These are phyloP conservation scores for Takashimella koratensis DNA, from an alignment of 1,284 basidiomycete species.

Conservation along the genomic window DNA sequence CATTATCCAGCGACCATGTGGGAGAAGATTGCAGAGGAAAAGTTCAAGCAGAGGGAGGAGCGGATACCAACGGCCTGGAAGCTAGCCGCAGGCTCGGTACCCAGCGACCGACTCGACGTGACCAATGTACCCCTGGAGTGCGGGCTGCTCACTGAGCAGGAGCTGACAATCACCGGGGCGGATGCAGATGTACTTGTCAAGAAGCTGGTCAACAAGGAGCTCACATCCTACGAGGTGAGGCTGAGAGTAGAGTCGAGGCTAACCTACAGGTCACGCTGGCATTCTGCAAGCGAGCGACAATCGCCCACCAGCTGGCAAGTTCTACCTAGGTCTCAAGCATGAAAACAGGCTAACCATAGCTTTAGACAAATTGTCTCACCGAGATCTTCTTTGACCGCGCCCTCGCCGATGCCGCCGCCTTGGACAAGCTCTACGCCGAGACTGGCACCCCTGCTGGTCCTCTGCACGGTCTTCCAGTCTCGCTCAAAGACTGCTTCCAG, in stretches of 20 bases:
- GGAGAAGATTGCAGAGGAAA: background rate
- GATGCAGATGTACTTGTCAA: constrained; percentile 2
- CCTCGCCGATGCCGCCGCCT: constrained; percentile 38
- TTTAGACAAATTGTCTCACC: constrained; percentile 48
- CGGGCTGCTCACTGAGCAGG: constrained; percentile 57
- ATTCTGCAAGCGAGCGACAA: constrained; percentile 70
- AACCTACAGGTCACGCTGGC: constrained; percentile 36
- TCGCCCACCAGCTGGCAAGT: constrained; percentile 74
- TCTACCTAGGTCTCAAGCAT: too few species aligned
- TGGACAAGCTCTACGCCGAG: constrained; percentile 46
- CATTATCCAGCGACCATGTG: background rate
- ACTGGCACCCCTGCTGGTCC: constrained; percentile 48
- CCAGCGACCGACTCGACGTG: constrained; percentile 50
- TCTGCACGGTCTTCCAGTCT: constrained; percentile 54
- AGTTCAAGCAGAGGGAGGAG: background rate
- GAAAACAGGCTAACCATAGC: background rate
- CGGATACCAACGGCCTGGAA: background rate
- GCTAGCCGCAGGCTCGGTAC: background rate
- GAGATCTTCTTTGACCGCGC: constrained; percentile 50
- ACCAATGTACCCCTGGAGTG: constrained; percentile 55
- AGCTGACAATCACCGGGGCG: constrained; percentile 55
- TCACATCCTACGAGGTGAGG: background rate
- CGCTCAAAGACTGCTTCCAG: constrained; percentile 40
- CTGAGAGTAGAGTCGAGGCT: background rate
- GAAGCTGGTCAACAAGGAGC: background rate